Evolutionary conservation across 257 asterid genomes (phyloP).

Genomic region (Solanum pinnatisectum): DNA sequence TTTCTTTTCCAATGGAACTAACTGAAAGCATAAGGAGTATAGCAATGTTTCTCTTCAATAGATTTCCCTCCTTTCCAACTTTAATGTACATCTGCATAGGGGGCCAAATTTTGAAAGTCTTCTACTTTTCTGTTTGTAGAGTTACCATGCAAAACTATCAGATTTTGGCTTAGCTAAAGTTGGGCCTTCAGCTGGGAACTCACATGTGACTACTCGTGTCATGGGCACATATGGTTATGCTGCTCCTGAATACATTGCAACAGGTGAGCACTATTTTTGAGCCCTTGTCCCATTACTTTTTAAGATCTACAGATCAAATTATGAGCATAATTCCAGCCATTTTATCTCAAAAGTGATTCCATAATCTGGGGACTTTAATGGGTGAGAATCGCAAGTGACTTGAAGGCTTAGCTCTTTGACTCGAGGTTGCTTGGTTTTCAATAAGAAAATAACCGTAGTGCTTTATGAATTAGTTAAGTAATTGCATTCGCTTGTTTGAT

Average conservation of each 20-base stretch:
- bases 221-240: constrained; percentile 48
- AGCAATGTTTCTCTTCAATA: not conserved
- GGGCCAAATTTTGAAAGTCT: not conserved
- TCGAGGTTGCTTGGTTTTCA: not conserved
- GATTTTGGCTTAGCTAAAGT: constrained; percentile 44
- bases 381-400: not conserved
- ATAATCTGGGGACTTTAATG: not conserved
- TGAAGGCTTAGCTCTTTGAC: not conserved
- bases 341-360: not conserved
- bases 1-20: not conserved
- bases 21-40: not conserved
- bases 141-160: constrained; percentile 37
- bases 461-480: not conserved
- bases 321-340: not conserved
- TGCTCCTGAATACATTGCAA: constrained; percentile 49
- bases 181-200: constrained; percentile 34
- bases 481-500: not conserved
- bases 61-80: not conserved
- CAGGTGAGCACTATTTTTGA: constrained; percentile 14
- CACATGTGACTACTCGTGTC: constrained; percentile 45
- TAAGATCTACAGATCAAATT: not conserved
- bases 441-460: not conserved
- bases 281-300: not conserved
- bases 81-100: not conserved
- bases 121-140: constrained; percentile 11